A percentile compares a stretch with the other conserved stretches of the same genome.
phyloP scores from a whole-genome alignment of 164 flowering plant genomes.

The Aristolochia californica region DNA sequence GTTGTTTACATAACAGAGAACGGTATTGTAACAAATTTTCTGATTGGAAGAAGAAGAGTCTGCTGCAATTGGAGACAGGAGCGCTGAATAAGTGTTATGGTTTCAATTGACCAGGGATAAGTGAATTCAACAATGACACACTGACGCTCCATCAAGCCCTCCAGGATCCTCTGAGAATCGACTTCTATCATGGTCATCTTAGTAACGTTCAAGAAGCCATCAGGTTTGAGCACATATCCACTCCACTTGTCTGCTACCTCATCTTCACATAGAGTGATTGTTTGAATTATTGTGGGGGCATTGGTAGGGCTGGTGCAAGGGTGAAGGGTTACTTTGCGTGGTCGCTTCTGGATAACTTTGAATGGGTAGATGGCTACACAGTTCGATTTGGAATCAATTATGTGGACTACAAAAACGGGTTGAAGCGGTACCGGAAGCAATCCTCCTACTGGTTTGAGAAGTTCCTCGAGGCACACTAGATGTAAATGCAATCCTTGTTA shows the following conservation, averaged over 20 bases:
- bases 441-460: no score
- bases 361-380: constrained; percentile 31
- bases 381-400: constrained; percentile 24
- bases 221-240: constrained; percentile 5
- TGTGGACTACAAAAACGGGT: constrained; percentile 21
- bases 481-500: no score
- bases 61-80: not conserved
- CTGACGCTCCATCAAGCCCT: constrained; percentile 23
- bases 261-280: not conserved
- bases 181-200: constrained; percentile 32
- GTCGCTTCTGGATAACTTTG: constrained; percentile 39
- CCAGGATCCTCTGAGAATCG: constrained; percentile 24
- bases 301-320: constrained; percentile 22
- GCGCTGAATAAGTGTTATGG: not conserved
- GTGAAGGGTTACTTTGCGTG: constrained; percentile 37
- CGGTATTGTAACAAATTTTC: constrained; percentile 4
- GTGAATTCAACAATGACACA: constrained; percentile 20
- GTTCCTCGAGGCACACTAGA: constrained; percentile 24
- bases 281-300: not conserved
- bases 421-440: constrained; percentile 29
- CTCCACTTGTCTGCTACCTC: no score
- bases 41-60: not conserved
- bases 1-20: constrained; percentile 17
- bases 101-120: constrained; percentile 12
- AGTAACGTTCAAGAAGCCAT: constrained; percentile 18